Percentiles rank a stretch among this genome's conserved stretches.
These are phyloP conservation scores for Astragalus glycyphyllos DNA, from an alignment of 306 rosid species.

Conservation along the genomic window DNA sequence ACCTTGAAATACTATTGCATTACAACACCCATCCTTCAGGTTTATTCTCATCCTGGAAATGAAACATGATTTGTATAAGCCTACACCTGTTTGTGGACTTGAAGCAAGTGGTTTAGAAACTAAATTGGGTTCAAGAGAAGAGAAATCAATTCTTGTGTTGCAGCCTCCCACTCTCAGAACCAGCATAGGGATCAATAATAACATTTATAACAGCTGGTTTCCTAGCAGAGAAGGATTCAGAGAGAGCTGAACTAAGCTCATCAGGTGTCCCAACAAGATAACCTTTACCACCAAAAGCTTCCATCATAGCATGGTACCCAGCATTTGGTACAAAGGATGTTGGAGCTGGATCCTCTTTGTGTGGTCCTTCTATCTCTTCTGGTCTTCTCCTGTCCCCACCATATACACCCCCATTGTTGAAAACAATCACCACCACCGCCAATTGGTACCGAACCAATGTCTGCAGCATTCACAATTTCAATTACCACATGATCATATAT, in stretches of 20 bases:
- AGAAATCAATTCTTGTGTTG: conserved; percentile 83
- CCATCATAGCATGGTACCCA: conserved; percentile 80
- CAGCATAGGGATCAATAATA: conserved; percentile 86
- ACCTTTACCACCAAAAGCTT: conserved; percentile 99
- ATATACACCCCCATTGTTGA: conserved; percentile 82
- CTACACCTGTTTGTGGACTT: neutral
- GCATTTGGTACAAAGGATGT: conserved; percentile 83
- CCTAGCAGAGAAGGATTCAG: conserved; percentile 73
- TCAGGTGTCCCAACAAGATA: conserved; percentile 75
- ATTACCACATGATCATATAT: neutral
- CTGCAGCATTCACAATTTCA: conserved; percentile 49
- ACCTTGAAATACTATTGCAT: neutral
- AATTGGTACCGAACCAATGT: conserved; percentile 95
- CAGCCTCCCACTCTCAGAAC: conserved; percentile 93
- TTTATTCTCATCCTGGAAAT: neutral
- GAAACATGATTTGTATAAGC: neutral
- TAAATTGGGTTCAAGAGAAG: neutral
- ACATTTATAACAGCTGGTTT: conserved; percentile 86
- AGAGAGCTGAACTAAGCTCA: conserved; percentile 77
- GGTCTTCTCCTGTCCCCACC: conserved; percentile 50
- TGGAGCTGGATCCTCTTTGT: conserved; percentile 93
- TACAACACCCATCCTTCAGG: neutral
- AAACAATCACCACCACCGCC: conserved; percentile 88
- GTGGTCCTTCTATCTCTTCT: conserved; percentile 83
- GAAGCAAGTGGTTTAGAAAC: neutral